Base-by-base conservation (phyloP, 179 eudicot genomes). In the Corrigiola litoralis region DNA sequence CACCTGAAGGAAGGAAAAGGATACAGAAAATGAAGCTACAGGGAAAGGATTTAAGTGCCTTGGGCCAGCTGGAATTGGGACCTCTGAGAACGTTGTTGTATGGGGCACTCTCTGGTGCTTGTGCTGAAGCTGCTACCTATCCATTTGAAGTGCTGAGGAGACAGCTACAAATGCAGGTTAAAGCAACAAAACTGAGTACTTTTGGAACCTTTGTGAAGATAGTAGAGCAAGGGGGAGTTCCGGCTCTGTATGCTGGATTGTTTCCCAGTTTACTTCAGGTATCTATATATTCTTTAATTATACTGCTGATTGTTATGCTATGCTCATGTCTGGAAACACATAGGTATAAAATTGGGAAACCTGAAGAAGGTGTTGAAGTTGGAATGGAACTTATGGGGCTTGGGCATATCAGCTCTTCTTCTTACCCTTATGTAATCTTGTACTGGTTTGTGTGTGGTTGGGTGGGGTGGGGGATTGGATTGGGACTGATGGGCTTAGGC, bases 71-170 rank as follows among this genome's bases (percentile, higher is more conserved):
- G 44, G 97, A 91, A 77, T 73, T 91, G 83, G 96, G 99, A 52
- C 64, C 97, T 38, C 9, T 75, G 44, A 88, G 97, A 81, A 95
- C 97, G 37, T 71, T 91, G 45, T 20, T 95, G 23, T 84, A 86
- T 56, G 99, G 99, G 37, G 99, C 96, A 5, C 79, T 95, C 71
- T 84, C 97, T 78, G 99, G 99, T 64, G 97, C 96, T 50, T 95
- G 96, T 77, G 79, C 99, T 14, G 99, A 95, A 82, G 95, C 84
- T 76, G 94, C 96, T 65, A 95, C 99, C 14, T 95, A 95, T 69
- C 96, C 99, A 2, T 88, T 90, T 77, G 99, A 86, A 77, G 97
- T 91, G 59, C 81, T 95, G 18, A 88, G 97, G 74, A 86, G 97
- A 73, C 88, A 77, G 75, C 95, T 95, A 72, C 99, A 90, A 75